These are phyloP conservation scores for Leccinum aurantiacum DNA, from an alignment of 768 basidiomycete genomes.

Conservation along the genomic window DNA sequence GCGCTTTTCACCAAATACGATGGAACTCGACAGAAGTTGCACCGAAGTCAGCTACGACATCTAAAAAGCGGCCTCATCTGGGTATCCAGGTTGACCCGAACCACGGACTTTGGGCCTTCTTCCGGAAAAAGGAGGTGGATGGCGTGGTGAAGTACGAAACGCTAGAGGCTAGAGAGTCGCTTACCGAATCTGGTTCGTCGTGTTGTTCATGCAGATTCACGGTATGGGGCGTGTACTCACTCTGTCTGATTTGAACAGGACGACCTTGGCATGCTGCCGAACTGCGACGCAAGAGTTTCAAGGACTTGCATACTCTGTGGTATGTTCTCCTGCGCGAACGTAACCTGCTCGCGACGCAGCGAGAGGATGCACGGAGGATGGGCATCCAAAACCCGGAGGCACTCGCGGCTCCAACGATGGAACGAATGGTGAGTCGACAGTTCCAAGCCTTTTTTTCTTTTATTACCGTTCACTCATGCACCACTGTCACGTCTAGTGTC, in stretches of 20 bases:
- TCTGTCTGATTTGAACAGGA: conserved; percentile 48
- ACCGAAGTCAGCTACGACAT: conserved; percentile 16
- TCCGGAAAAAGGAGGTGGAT: conserved; percentile 55
- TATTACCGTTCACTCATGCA: conserved; percentile 3
- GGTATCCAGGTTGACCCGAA: conserved; percentile 49
- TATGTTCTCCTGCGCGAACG: conserved; percentile 86
- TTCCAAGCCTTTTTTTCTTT: neutral
- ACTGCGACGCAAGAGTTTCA: conserved; percentile 86
- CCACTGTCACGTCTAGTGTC: conserved; percentile 52
- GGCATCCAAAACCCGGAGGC: conserved; percentile 38
- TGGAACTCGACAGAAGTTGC: conserved; percentile 22
- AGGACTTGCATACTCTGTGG: conserved; percentile 94
- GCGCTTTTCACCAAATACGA: conserved; percentile 17
- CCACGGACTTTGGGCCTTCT: conserved; percentile 80
- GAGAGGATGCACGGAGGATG: conserved; percentile 69
- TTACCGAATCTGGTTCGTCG: conserved; percentile 39
- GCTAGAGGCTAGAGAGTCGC: conserved; percentile 33
- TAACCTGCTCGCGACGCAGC: conserved; percentile 88
- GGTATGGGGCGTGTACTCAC: neutral
- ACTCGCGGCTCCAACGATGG: conserved; percentile 32
- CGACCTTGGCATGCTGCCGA: conserved; percentile 87
- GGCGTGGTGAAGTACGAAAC: conserved; percentile 58
- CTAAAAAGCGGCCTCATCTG: conserved; percentile 43
- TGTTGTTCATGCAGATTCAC: neutral
- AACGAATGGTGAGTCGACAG: conserved; percentile 40